Conservation (phyloP, 352 stramenopile species). For the Globisporangium spinosum region DNA sequence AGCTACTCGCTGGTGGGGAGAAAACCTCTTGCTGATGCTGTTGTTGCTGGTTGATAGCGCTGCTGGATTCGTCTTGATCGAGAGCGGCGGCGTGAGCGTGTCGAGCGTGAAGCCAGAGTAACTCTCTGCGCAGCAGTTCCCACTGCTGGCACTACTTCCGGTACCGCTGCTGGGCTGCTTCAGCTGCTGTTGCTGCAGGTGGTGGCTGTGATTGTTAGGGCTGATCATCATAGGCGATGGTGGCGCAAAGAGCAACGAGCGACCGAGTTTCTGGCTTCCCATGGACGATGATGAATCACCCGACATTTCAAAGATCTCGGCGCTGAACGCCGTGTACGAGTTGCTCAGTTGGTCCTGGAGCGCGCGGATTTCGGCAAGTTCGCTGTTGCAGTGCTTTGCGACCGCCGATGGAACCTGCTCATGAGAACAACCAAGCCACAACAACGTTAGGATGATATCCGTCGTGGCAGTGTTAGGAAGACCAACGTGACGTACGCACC, state of each 20-base stretch:
- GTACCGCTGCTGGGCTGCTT: neutral
- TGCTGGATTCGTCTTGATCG: slow-evolving; percentile 13
- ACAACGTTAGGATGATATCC: neutral
- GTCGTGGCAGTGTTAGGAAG: neutral
- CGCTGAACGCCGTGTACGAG: slow-evolving; percentile 66
- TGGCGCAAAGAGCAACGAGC: slow-evolving; percentile 42
- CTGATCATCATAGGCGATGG: slow-evolving; percentile 7
- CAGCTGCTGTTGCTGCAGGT: neutral
- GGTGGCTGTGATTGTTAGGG: neutral
- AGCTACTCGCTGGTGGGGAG: neutral
- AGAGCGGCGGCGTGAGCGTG: slow-evolving; percentile 26
- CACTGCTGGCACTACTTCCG: neutral
- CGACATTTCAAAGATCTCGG: slow-evolving; percentile 44
- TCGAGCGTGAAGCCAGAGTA: slow-evolving; percentile 49
- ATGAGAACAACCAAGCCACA: neutral
- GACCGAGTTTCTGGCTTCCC: slow-evolving; percentile 17
- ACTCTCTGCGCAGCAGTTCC: slow-evolving; percentile 23
- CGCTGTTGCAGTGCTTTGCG: slow-evolving; percentile 50
- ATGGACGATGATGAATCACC: slow-evolving; percentile 9
- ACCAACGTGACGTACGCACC: slow-evolving; percentile 27
- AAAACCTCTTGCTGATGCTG: neutral
- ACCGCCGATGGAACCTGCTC: slow-evolving; percentile 50
- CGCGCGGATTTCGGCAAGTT: slow-evolving; percentile 37
- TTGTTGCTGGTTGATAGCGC: neutral
- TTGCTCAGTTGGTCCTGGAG: slow-evolving; percentile 47